These are phyloP conservation scores for Tetrapisispora taiwanensis DNA, from an alignment of 805 yeast genomes.

Conservation along the genomic window DNA sequence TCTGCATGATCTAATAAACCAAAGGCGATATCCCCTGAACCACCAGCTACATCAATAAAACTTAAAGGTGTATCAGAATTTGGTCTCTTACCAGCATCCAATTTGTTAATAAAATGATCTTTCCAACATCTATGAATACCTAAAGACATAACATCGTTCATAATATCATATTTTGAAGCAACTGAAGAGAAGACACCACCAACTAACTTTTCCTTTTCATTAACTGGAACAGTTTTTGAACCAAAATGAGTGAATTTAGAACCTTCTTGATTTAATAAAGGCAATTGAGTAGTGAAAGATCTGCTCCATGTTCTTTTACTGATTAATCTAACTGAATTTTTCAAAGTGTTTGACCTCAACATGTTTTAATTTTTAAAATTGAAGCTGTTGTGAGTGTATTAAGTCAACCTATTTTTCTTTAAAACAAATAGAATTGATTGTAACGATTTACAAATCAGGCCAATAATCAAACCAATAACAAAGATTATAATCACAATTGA, in stretches of 20 bases:
- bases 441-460: too few relatives aligned
- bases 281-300: not conserved
- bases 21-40: constrained; percentile 96
- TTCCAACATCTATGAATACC: constrained; percentile 96
- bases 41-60: constrained; percentile 96
- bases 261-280: not conserved
- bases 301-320: not conserved
- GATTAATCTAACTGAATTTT: not conserved
- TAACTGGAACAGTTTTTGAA: constrained; percentile 65
- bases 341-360: not conserved
- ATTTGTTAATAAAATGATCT: constrained; percentile 70
- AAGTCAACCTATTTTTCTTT: too few relatives aligned
- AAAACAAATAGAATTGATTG: too few relatives aligned
- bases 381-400: too few relatives aligned
- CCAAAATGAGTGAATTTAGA: constrained; percentile 72
- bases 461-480: too few relatives aligned
- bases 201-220: constrained; percentile 73
- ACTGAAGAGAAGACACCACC: constrained; percentile 88
- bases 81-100: constrained; percentile 91
- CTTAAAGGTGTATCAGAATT: constrained; percentile 67
- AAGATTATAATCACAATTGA: too few relatives aligned
- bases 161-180: constrained; percentile 85
- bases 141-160: constrained; percentile 97
- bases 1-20: constrained; percentile 90
- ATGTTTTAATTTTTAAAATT: not conserved